A percentile compares a stretch with the other conserved stretches of the same genome.
Evolutionary conservation across 176 grass and related monocot genomes (phyloP).

Genomic region (Leersia perrieri): DNA sequence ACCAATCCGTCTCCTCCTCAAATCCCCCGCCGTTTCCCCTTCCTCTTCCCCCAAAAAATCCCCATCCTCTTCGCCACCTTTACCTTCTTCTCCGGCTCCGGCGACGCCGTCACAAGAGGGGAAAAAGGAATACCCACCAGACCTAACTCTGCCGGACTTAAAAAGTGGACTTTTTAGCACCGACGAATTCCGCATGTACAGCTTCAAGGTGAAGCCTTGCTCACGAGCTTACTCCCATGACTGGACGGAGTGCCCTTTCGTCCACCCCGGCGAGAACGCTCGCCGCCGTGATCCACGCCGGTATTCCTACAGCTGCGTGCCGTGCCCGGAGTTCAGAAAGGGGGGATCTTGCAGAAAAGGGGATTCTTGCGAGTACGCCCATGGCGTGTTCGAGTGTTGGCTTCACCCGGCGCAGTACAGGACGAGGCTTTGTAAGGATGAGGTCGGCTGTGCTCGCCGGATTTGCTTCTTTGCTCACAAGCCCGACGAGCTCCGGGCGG

Average conservation of each 20-base stretch:
- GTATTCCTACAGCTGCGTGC: constrained; percentile 92
- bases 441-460: constrained; percentile 61
- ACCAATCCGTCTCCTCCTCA: constrained; percentile 45
- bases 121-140: constrained; percentile 88
- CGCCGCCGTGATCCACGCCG: constrained; percentile 87
- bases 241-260: constrained; percentile 99
- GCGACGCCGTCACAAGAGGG: constrained; percentile 13
- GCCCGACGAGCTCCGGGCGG: constrained; percentile 74
- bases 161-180: constrained; percentile 88
- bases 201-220: constrained; percentile 98
- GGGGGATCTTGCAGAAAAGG: constrained; percentile 70
- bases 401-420: constrained; percentile 91
- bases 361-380: constrained; percentile 82
- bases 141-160: constrained; percentile 85
- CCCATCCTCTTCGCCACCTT: too few species aligned
- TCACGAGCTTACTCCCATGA: constrained; percentile 97
- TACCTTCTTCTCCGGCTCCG: constrained; percentile 9
- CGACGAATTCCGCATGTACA: constrained; percentile 95
- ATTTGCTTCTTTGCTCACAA: constrained; percentile 96
- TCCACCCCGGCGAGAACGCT: constrained; percentile 97
- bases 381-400: constrained; percentile 92
- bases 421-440: constrained; percentile 77
- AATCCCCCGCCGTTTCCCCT: constrained; percentile 23
- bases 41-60: constrained; percentile 50
- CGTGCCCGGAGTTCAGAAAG: constrained; percentile 95